Base-by-base conservation (phyloP, 1,284 basidiomycete genomes). In the Somion occarium region DNA sequence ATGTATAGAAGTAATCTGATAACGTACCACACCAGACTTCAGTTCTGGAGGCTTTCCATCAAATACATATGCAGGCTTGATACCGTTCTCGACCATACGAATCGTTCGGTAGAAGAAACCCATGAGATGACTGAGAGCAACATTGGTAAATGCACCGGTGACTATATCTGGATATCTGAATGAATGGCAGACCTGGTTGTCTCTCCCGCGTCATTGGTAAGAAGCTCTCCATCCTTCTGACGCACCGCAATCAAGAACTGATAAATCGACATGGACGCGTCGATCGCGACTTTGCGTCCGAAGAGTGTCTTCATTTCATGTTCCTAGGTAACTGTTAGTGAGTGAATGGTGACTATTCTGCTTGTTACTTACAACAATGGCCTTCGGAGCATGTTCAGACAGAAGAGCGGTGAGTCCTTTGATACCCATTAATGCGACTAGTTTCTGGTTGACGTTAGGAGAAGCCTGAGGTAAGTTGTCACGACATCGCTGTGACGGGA, bases 221-320 rank as follows among this genome's bases (percentile, higher is more conserved):
- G 81, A 77, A 97, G 83, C 70, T 99, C 93, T 12, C 97, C 96
- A 65, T 98, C 96, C 66, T 86, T 88, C 69, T 97, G 94, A 27
- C 97, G 80, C 2, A 99, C 96, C 13, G 96, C 96, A 57, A 99
- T 98, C 56, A 99, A 83, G 71, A 99, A 99, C 66, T 98, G 94
- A 73, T 91, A 92, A 50, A 91, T 91, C 2, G 87, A 86, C 93
- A 95, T 96, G 53, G 92, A 96, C 64, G 96, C 96, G 76, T 99
- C 96, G 60, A 99, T 94, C 53, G 96, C 96, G 57, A 99, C 95
- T 74, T 98, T 98, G 61, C 96, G 86, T 1, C 97, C 97, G 63
- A 98, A 98, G 39, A 98, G 82, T 3, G 92, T 93, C 73, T 98
- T 98, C 59, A 98, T 98, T 44, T 98, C 93, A 66, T 94, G 89